These are phyloP conservation scores for Podila verticillata DNA, from an alignment of 192 early-diverging fungal species.

Conservation along the genomic window DNA sequence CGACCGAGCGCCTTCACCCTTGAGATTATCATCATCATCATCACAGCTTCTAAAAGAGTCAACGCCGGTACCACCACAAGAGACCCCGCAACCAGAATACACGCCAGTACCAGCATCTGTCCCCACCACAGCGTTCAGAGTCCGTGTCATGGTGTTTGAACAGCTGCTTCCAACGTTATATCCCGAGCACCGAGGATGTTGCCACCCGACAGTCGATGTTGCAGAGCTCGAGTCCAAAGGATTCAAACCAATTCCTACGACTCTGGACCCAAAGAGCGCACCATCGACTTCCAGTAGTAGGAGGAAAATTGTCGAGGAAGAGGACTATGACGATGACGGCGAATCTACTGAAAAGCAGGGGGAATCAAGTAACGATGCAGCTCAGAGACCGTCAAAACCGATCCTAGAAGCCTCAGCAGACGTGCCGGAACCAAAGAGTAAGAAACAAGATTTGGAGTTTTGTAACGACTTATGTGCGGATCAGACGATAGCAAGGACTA, in stretches of 20 bases:
- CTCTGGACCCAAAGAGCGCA: neutral
- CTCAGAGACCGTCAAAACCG: neutral
- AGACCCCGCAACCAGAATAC: neutral
- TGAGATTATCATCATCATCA: neutral
- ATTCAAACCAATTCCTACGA: neutral
- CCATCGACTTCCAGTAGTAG: constrained; percentile 17
- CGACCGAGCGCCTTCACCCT: constrained; percentile 19
- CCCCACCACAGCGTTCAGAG: constrained; percentile 68
- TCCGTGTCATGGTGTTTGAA: constrained; percentile 80
- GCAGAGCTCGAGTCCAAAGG: constrained; percentile 22
- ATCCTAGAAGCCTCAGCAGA: neutral
- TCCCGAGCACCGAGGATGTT: constrained; percentile 50
- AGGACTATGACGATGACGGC: constrained; percentile 48
- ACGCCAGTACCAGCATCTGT: constrained; percentile 22
- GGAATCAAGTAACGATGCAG: neutral
- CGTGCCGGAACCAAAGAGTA: neutral
- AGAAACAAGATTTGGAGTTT: neutral
- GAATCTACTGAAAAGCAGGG: constrained; percentile 10
- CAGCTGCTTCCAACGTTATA: constrained; percentile 72
- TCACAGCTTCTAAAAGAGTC: constrained; percentile 13
- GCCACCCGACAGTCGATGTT: constrained; percentile 48
- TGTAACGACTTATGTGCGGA: neutral
- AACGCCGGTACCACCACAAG: neutral
- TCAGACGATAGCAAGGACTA: neutral
- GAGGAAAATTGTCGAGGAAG: constrained; percentile 39